Conservation (phyloP, 139 green algal genomes). For the Chlorokybus atmophyticus region DNA sequence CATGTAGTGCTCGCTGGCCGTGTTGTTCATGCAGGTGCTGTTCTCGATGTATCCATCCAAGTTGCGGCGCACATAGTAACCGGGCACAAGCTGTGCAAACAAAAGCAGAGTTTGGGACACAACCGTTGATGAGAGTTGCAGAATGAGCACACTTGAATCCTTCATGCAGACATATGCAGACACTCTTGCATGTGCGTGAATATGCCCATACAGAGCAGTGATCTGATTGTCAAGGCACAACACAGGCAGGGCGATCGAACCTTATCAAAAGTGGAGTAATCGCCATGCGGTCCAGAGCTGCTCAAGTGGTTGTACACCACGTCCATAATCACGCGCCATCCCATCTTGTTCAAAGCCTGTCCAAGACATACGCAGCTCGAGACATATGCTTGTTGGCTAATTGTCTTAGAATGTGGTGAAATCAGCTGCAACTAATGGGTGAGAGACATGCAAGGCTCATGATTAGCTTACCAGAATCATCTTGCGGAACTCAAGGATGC, state of each 20-base stretch:
- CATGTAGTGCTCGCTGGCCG: conserved; percentile 76
- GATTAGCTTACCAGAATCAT: conserved; percentile 34
- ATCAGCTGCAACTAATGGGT: too few species aligned
- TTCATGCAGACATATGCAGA: too few species aligned
- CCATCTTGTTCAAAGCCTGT: conserved; percentile 28
- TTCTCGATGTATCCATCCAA: conserved; percentile 46
- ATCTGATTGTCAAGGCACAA: too few species aligned
- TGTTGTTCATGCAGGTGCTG: conserved; percentile 78
- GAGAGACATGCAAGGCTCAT: neutral
- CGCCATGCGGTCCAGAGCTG: conserved; percentile 11
- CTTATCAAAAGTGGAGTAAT: conserved; percentile 62
- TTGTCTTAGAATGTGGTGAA: too few species aligned
- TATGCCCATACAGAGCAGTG: too few species aligned
- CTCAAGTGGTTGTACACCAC: conserved; percentile 90
- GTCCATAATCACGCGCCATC: conserved; percentile 64
- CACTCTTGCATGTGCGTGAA: too few species aligned
- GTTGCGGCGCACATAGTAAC: conserved; percentile 71
- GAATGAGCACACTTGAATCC: too few species aligned
- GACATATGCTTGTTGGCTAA: too few species aligned
- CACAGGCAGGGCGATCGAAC: too few species aligned
- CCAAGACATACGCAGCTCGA: too few species aligned
- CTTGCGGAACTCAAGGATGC: conserved; percentile 56
- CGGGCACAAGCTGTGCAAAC: conserved; percentile 46
- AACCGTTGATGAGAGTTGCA: too few species aligned
- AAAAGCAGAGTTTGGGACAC: too few species aligned